Base-by-base conservation (phyloP, 139 green algal genomes). In the Chlamydomonas applanata region DNA sequence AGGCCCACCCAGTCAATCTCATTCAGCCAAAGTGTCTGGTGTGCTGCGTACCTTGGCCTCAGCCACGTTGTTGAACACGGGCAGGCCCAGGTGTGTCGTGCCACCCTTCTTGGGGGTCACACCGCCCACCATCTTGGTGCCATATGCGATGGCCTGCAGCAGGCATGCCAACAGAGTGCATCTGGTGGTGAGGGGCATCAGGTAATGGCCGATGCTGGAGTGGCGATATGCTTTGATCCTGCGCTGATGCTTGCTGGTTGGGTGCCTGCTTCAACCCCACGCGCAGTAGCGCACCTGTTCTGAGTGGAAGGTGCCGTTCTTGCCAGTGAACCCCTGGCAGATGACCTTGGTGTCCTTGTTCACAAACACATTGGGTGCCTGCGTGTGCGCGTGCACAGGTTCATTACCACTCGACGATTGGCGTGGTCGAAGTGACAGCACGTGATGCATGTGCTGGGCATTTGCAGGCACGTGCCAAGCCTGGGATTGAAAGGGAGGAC, bases 301-400 rank as follows among this genome's bases (percentile, higher is more conserved):
- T 2, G 91, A 95, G 80, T 99, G 96, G 81, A 99, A 99, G 40
- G 92, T 99, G 44, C 96, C 96, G 54, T 96, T 99, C 87, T 98
- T 98, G 46, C 96, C 96, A 1, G 96, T 99, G 66, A 99, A 83
- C 29, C 96, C 96, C 78, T 97, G 92, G 72, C 88, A 93, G 44
- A 98, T 94, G 16, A 98, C 94, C 70, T 94, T 97, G 9, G 96
- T 99, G 63, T 86, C 89, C 71, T 97, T 96, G 74, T 99, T 89
- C 9, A 99, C 89, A 79, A 99, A 99, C 22, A 99, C 95, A n/a
- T 94, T 94, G 22, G 79, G 70, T 0, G 76, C 77, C 83, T 91
- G 78, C 63, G 13, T 11, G 63, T 25, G 27, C 13, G 20, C 4
- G 14, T 36, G 59, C 59, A 66, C 45, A 25, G 22, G 29, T 9